Percentiles rank a stretch among this genome's conserved stretches.
These are phyloP conservation scores for Candida rishiriensis DNA, from an alignment of 805 yeast genomes.

Conservation along the genomic window DNA sequence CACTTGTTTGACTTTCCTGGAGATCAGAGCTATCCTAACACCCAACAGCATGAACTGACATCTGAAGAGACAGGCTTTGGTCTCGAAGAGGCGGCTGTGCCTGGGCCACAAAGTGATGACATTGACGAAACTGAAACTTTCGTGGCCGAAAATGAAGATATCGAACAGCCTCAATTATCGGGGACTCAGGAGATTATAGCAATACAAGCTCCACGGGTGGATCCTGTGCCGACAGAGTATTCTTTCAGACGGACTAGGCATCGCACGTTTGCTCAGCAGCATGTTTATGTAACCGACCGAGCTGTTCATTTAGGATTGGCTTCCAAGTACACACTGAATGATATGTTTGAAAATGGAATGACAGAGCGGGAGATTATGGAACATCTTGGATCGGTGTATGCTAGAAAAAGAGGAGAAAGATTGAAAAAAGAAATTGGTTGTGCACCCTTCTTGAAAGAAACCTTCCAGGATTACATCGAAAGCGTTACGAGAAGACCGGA, in stretches of 20 bases:
- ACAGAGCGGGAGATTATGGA: slow-evolving; percentile 25
- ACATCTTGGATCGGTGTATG: slow-evolving; percentile 23
- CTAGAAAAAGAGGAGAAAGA: slow-evolving; percentile 18
- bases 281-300: slow-evolving; percentile 32
- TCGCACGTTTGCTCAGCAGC: slow-evolving; percentile 30
- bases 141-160: not conserved
- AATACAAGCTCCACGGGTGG: not conserved
- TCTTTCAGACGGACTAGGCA: slow-evolving; percentile 22
- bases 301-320: slow-evolving; percentile 31
- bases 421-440: slow-evolving; percentile 24
- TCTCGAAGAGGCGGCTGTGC: too few relatives aligned
- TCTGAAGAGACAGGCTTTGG: too few relatives aligned
- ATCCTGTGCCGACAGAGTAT: not conserved
- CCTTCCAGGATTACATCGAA: slow-evolving; percentile 20
- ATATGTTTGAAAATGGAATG: slow-evolving; percentile 26
- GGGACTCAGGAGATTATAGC: not conserved
- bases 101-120: not conserved
- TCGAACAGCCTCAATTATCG: not conserved
- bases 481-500: slow-evolving; percentile 11
- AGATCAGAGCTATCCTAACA: too few relatives aligned
- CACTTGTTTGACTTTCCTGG: too few relatives aligned
- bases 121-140: not conserved
- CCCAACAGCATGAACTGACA: too few relatives aligned
- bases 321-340: slow-evolving; percentile 24
- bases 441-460: slow-evolving; percentile 25